phyloP scores from a whole-genome alignment of 495 filamentous ascomycete genomes.

The Chaetomium tenue region DNA sequence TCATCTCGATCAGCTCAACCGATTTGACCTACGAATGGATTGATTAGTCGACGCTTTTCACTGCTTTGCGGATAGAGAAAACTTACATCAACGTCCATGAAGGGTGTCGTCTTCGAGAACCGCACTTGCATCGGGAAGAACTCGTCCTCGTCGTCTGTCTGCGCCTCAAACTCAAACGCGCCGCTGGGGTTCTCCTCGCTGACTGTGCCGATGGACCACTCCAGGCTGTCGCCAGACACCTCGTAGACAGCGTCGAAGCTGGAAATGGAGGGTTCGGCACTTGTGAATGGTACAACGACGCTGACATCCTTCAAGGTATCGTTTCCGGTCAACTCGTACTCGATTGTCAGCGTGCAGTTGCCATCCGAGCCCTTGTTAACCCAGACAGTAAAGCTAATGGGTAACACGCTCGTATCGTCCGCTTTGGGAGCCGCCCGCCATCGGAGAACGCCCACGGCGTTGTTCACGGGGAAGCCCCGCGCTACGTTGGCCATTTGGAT shows the following conservation, averaged over 20 bases:
- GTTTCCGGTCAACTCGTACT: constrained; percentile 84
- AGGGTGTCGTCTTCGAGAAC: constrained; percentile 82
- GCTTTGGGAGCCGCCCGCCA: constrained; percentile 77
- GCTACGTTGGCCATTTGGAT: constrained; percentile 83
- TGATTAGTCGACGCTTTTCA: constrained; percentile 30
- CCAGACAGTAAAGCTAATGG: constrained; percentile 95
- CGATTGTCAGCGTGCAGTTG: constrained; percentile 81
- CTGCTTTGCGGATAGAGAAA: constrained; percentile 11
- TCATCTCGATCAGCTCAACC: constrained; percentile 71
- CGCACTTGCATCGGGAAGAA: constrained; percentile 96
- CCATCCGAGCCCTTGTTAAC: constrained; percentile 78
- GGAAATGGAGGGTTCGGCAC: constrained; percentile 79
- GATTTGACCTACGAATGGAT: constrained; percentile 57
- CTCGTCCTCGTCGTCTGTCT: constrained; percentile 77
- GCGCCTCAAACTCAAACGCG: constrained; percentile 90
- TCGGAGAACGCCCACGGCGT: constrained; percentile 80
- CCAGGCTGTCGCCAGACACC: constrained; percentile 85
- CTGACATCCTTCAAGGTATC: constrained; percentile 75
- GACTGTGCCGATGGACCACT: constrained; percentile 86
- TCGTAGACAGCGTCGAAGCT: constrained; percentile 94
- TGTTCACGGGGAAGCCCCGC: constrained; percentile 88
- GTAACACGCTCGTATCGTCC: constrained; percentile 70
- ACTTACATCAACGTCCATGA: constrained; percentile 87
- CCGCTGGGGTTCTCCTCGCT: constrained; percentile 77
- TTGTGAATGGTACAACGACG: constrained; percentile 79